Evolutionary conservation across 2,329 filamentous ascomycete genomes (phyloP).

Genomic region (Sporothrix curviconia): DNA sequence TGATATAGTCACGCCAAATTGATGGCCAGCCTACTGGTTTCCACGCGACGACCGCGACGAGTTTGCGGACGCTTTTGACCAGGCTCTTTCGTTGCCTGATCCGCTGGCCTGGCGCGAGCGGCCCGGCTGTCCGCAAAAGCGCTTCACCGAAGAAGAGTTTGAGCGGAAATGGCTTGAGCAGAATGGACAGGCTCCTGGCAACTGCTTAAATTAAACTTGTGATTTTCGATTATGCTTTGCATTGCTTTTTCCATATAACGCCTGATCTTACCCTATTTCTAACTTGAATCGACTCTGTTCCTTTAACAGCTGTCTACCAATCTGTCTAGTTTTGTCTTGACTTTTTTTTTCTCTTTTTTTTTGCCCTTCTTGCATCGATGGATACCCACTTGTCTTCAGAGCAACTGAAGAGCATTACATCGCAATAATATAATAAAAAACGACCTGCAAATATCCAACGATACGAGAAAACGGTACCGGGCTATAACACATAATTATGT

Average conservation of each 20-base stretch:
- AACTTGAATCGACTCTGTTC: no score
- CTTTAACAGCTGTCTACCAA: no score
- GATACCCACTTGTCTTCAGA: conserved; percentile 10
- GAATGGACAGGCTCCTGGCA: conserved; percentile 63
- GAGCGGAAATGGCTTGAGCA: conserved; percentile 68
- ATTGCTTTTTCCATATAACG: neutral
- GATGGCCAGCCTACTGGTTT: conserved; percentile 82
- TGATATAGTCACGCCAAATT: conserved; percentile 79
- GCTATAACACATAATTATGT: no score
- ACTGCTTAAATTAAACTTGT: conserved; percentile 6
- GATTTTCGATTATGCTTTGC: neutral
- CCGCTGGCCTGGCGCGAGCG: conserved; percentile 66
- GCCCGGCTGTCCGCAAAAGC: conserved; percentile 70
- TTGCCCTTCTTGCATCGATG: no score
- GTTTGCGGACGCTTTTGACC: conserved; percentile 73
- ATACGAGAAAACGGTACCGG: no score
- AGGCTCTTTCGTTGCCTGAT: conserved; percentile 66
- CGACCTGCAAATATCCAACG: no score
- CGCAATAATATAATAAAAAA: neutral
- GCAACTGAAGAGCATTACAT: neutral
- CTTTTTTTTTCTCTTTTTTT: no score
- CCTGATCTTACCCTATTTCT: no score
- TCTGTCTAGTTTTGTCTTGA: no score
- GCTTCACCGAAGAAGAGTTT: conserved; percentile 88
- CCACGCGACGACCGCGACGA: conserved; percentile 73